These are phyloP conservation scores for Saccharomycopsis fermentans DNA, from an alignment of 805 yeast genomes.

Conservation along the genomic window DNA sequence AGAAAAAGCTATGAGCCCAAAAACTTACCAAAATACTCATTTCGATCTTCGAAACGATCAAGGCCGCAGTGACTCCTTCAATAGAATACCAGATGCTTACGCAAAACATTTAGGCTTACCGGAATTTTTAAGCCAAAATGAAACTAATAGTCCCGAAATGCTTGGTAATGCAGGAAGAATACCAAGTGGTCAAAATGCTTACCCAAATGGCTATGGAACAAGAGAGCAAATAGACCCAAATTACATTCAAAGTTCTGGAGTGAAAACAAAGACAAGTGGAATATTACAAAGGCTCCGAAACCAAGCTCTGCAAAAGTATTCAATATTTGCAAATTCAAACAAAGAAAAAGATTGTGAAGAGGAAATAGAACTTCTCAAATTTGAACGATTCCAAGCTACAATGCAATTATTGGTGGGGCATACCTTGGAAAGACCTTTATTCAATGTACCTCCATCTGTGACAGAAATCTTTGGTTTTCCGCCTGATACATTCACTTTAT, in stretches of 20 bases:
- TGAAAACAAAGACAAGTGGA: not conserved
- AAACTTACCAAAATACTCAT: not conserved
- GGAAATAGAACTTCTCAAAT: not conserved
- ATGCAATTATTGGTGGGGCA: not conserved
- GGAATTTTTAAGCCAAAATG: not conserved
- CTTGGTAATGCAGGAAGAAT: not conserved
- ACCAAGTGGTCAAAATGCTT: not conserved
- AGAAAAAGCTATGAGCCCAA: not conserved
- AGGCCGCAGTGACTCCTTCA: not conserved
- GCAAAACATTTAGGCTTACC: not conserved
- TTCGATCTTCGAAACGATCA: not conserved
- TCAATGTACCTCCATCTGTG: conserved; percentile 7
- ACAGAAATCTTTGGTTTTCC: conserved; percentile 12
- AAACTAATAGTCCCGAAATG: not conserved
- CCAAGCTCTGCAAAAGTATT: not conserved
- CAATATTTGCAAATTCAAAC: not conserved
- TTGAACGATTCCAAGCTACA: not conserved
- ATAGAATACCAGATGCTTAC: not conserved
- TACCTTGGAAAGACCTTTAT: conserved; percentile 7
- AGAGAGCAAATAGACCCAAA: not conserved
- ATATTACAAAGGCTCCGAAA: not conserved
- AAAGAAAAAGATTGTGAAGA: not conserved
- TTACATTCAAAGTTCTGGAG: not conserved
- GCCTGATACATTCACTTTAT: conserved; percentile 8
- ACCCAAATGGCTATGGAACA: not conserved